A percentile compares a stretch with the other conserved stretches of the same genome.
Evolutionary conservation across 2,329 filamentous ascomycete species (phyloP).

Genomic region (Hymenoscyphus repandus): DNA sequence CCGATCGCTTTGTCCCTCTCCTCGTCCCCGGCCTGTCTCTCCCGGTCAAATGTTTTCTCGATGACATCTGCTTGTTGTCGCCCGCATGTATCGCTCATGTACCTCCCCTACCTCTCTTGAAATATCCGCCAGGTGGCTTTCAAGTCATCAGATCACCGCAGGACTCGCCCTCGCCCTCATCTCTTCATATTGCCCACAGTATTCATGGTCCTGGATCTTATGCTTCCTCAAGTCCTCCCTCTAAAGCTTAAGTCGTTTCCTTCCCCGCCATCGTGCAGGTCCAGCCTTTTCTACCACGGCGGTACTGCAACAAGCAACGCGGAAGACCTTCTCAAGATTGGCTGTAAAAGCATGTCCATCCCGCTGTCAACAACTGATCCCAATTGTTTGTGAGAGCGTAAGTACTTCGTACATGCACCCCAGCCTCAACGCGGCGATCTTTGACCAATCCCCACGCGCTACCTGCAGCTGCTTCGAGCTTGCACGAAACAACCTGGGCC

Average conservation of each 20-base stretch:
- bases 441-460: conserved; percentile 25
- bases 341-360: conserved; percentile 26
- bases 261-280: conserved; percentile 8
- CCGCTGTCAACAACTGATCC: conserved; percentile 20
- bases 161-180: conserved; percentile 3
- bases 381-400: conserved; percentile 25
- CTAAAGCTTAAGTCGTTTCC: conserved; percentile 1
- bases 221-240: neutral
- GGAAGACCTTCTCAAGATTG: conserved; percentile 21
- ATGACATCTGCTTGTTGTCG: conserved; percentile 20
- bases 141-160: conserved; percentile 28
- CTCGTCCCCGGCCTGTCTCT: conserved; percentile 11
- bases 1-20: conserved; percentile 15
- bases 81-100: conserved; percentile 17
- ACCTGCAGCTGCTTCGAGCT: conserved; percentile 14
- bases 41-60: conserved; percentile 24
- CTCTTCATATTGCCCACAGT: neutral
- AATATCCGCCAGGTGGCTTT: conserved; percentile 14
- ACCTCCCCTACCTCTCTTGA: conserved; percentile 3
- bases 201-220: neutral
- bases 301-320: conserved; percentile 9
- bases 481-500: conserved; percentile 16
- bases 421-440: conserved; percentile 23
- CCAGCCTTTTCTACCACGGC: neutral
- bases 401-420: conserved; percentile 29